These are phyloP conservation scores for Aegilops tauschii DNA, from an alignment of 176 grass and related monocot species.

Conservation along the genomic window DNA sequence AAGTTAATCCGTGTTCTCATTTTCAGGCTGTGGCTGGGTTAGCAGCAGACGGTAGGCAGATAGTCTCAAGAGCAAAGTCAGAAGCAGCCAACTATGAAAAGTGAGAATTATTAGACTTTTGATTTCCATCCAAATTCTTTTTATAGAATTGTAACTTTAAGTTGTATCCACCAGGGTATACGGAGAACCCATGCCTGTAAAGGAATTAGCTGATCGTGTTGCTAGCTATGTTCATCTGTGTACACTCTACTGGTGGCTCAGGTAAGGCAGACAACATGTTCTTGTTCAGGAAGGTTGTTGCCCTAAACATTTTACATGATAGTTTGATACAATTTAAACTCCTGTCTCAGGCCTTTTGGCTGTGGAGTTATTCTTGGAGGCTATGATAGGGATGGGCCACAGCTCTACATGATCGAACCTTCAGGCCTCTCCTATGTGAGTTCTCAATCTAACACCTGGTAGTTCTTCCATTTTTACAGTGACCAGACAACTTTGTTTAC, in stretches of 20 bases:
- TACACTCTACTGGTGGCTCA: conserved; percentile 91
- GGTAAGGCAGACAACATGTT: conserved; percentile 22
- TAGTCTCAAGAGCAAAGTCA: conserved; percentile 74
- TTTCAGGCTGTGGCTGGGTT: conserved; percentile 64
- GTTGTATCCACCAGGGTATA: conserved; percentile 42
- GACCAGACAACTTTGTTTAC: background rate
- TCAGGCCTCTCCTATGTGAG: conserved; percentile 73
- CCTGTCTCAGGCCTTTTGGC: conserved; percentile 63
- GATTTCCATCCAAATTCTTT: conserved; percentile 3
- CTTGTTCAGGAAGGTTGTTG: background rate
- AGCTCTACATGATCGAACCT: conserved; percentile 83
- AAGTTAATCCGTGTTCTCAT: conserved; percentile 13
- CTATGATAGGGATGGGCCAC: conserved; percentile 87
- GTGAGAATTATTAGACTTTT: conserved; percentile 26
- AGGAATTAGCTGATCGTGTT: conserved; percentile 80
- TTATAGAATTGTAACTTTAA: background rate
- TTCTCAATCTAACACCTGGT: conserved; percentile 15
- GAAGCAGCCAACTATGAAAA: conserved; percentile 75
- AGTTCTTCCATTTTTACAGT: conserved; percentile 7
- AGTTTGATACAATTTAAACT: conserved; percentile 29
- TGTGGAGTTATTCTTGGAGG: conserved; percentile 88
- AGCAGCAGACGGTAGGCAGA: conserved; percentile 88
- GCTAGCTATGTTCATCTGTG: conserved; percentile 86
- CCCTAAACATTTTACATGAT: background rate
- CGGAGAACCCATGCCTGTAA: conserved; percentile 74